Percentiles rank a stretch among this genome's conserved stretches.
Conservation (phyloP, 176 grass and related monocot genomes). For the Eragrostis curvula region DNA sequence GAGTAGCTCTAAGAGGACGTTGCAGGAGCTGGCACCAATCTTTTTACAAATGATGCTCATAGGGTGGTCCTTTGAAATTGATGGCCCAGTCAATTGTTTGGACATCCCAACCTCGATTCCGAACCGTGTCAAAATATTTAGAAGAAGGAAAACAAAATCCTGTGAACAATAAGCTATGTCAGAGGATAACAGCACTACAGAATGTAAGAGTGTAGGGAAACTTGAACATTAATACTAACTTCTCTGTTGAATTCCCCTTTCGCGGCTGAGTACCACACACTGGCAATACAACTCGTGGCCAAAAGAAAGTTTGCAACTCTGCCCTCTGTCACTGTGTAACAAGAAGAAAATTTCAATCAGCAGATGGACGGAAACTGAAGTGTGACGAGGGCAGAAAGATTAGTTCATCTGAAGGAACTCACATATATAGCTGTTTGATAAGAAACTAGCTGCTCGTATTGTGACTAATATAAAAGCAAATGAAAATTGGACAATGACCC, state of each 20-base stretch:
- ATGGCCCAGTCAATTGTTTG: conserved; percentile 67
- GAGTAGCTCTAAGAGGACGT: conserved; percentile 57
- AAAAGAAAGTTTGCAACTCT: conserved; percentile 91
- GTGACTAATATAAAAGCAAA: conserved; percentile 66
- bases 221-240: conserved; percentile 56
- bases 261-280: conserved; percentile 49
- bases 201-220: conserved; percentile 19
- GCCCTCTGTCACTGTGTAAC: conserved; percentile 84
- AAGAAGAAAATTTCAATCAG: conserved; percentile 42
- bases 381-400: conserved; percentile 9
- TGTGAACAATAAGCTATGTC: conserved; percentile 45
- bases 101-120: conserved; percentile 86
- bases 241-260: conserved; percentile 59
- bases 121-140: conserved; percentile 68
- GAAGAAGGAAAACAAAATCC: conserved; percentile 80
- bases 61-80: conserved; percentile 61
- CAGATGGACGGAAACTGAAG: conserved; percentile 17
- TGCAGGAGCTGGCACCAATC: conserved; percentile 47
- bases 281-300: conserved; percentile 71
- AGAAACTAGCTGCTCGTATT: conserved; percentile 87
- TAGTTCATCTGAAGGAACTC: conserved; percentile 59
- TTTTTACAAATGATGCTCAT: conserved; percentile 42
- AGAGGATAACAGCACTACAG: conserved; percentile 46
- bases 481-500: conserved; percentile 41
- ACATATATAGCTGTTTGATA: conserved; percentile 99